Evolutionary conservation across 2,329 filamentous ascomycete species (phyloP), one percentile per base, ranked within the genome.

Genomic region (Thielaviopsis punctulata): DNA sequence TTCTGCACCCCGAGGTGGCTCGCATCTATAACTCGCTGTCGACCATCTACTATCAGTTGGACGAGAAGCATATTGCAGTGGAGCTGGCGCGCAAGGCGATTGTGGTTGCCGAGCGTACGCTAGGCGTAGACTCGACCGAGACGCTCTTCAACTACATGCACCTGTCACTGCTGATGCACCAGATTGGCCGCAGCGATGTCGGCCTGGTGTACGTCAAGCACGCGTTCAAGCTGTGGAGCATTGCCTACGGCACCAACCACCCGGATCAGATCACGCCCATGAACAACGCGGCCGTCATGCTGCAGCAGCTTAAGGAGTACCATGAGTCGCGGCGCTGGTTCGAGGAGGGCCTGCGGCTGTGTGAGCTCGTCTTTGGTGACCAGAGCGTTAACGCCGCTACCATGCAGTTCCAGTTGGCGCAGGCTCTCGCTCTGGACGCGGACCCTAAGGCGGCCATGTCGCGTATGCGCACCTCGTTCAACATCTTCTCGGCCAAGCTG

Each of bases 281-380:
- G 68, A 98, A 96, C 76, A 98, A 98, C 62, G 90, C 87, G 19
- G 92, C 92, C 7, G 92, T 98, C 55, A 98, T 98, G 92, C 79
- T 98, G 54, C 92, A 98, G 68, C 82, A 88, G 52, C 77, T 95
- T 60, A 95, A 96, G 73, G 82, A 85, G 56, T 98, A 94, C 70
- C 83, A 90, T 60, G 87, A 95, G 68, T 96, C 90, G 45, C 83
- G 92, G 49, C 75, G 90, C 57, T 98, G 92, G 92, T 98, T 98
- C 63, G 92, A 96, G 67, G 84, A 87, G 58, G 93, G 89, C 9
- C 79, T 96, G 49, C 76, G 79, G 44, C 82, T 96, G 56, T 95
- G 89, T 65, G 88, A 95, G 68, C 78, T 82, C 45, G 80, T 95
- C 4, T 94, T 90, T 58, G 92, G 92, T 62, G 83, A 85, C 65